Percentiles rank a stretch among this genome's conserved stretches.
These are phyloP conservation scores for Puccinia coronata DNA, from an alignment of 1,284 basidiomycete species.

Conservation along the genomic window DNA sequence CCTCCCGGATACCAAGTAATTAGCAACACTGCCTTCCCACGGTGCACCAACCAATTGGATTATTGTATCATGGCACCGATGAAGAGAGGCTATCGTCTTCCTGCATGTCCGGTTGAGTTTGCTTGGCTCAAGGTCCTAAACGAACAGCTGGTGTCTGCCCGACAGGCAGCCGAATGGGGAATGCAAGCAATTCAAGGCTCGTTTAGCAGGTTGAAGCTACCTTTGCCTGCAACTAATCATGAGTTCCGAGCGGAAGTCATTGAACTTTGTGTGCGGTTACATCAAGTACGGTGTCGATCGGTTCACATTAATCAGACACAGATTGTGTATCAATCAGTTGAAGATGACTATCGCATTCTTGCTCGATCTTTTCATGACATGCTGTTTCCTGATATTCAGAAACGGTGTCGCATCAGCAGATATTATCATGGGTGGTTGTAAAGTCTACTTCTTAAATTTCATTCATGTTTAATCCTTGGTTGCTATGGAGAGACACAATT, in stretches of 20 bases:
- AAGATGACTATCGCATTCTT: neutral
- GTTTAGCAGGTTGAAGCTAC: neutral
- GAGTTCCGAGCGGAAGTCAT: neutral
- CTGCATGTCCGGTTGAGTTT: neutral
- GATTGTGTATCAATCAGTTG: neutral
- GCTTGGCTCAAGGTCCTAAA: neutral
- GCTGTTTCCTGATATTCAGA: neutral
- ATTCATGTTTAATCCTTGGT: neutral
- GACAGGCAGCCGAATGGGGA: constrained; percentile 21
- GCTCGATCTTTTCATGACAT: neutral
- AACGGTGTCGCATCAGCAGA: neutral
- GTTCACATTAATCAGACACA: constrained; percentile 5
- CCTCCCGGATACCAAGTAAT: neutral
- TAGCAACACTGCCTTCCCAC: neutral
- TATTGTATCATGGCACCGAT: neutral
- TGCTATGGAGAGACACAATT: too few relatives aligned
- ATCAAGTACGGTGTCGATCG: neutral
- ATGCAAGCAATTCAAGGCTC: neutral
- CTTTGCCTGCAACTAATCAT: neutral
- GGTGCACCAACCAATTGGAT: neutral
- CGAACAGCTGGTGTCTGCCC: neutral
- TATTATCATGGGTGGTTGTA: neutral
- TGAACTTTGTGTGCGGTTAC: neutral
- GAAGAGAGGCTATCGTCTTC: neutral
- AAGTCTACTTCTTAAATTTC: neutral